These are phyloP conservation scores for Claviceps capensis DNA, from an alignment of 2,329 filamentous ascomycete genomes.

Conservation along the genomic window DNA sequence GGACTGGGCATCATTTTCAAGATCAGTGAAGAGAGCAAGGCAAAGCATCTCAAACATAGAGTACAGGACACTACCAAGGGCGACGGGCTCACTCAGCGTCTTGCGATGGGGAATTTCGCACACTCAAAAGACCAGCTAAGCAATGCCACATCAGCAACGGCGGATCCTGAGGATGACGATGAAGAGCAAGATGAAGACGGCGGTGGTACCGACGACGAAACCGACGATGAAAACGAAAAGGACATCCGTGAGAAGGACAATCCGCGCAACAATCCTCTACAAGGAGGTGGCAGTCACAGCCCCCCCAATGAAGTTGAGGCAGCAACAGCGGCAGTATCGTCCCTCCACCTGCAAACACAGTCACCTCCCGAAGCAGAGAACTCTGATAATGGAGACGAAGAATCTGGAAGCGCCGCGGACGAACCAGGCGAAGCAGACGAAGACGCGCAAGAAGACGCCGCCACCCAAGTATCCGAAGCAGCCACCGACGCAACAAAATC, in stretches of 20 bases:
- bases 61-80: constrained; percentile 13
- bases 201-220: constrained; percentile 15
- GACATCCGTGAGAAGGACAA: constrained; percentile 11
- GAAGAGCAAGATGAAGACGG: constrained; percentile 12
- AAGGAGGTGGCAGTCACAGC: constrained; percentile 13
- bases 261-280: constrained; percentile 24
- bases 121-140: constrained; percentile 8
- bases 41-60: constrained; percentile 60
- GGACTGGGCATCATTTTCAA: constrained; percentile 81
- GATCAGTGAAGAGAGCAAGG: constrained; percentile 77
- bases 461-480: constrained; percentile 9
- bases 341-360: constrained; percentile 12
- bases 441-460: constrained; percentile 6
- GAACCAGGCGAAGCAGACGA: constrained; percentile 6
- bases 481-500: constrained; percentile 4
- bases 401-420: background rate
- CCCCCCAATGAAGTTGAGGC: constrained; percentile 15
- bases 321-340: constrained; percentile 12
- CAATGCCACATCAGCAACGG: constrained; percentile 10
- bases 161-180: constrained; percentile 15
- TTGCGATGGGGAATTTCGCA: constrained; percentile 6
- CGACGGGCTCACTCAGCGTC: constrained; percentile 9
- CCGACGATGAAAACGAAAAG: constrained; percentile 10
- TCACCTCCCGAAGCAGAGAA: background rate
- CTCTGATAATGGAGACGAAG: background rate